A percentile compares a stretch with the other conserved stretches of the same genome.
Evolutionary conservation across 371 early-diverging fungal genomes (phyloP).

Genomic region (Mortierella sp.): DNA sequence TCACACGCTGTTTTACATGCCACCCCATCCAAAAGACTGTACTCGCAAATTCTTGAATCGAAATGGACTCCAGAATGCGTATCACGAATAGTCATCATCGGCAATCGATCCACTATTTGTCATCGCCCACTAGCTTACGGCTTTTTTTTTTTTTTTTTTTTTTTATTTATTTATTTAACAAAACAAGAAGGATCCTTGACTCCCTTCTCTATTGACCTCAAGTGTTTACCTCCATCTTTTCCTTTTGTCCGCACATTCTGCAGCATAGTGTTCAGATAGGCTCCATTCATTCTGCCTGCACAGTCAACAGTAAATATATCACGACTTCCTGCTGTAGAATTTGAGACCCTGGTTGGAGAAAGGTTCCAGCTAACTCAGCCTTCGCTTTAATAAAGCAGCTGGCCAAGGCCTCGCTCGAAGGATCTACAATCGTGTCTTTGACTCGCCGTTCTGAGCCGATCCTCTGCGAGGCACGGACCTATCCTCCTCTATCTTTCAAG

Average conservation of each 20-base stretch:
- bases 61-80: slow-evolving; percentile 62
- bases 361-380: no score
- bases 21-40: slow-evolving; percentile 74
- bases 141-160: no score
- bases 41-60: slow-evolving; percentile 67
- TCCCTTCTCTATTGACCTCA: neutral
- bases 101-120: slow-evolving; percentile 69
- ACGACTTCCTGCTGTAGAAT: slow-evolving; percentile 58
- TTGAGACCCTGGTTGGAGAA: no score
- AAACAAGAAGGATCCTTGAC: neutral
- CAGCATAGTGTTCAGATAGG: slow-evolving; percentile 65
- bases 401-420: no score
- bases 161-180: no score
- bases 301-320: slow-evolving; percentile 53
- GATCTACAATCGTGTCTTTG: no score
- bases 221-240: neutral
- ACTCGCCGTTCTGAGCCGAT: no score
- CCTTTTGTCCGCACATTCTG: no score
- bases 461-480: no score
- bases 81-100: slow-evolving; percentile 56
- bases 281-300: slow-evolving; percentile 65
- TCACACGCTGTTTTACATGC: slow-evolving; percentile 75
- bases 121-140: slow-evolving; percentile 5
- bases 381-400: no score
- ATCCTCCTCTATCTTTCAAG: no score